Evolutionary conservation across 2,329 filamentous ascomycete species (phyloP), one percentile per base, ranked within the genome.

Genomic region (Capronia coronata): DNA sequence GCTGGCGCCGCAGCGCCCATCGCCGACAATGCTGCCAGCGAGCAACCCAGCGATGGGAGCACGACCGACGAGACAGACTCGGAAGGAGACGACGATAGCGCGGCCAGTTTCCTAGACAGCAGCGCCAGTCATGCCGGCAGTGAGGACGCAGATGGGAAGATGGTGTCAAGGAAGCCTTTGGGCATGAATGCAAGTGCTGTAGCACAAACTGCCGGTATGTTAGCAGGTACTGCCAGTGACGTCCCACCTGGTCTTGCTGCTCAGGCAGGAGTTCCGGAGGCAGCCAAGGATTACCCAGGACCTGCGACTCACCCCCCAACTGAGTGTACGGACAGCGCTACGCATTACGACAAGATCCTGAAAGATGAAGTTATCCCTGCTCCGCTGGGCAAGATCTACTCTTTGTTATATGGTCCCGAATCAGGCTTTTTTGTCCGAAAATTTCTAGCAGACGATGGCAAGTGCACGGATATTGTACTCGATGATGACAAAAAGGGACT

Each of bases 361-460:
- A 90, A 85, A 40, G 91, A 98, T 65, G 91, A 95, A 37, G 73
- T 85, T 2, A 84, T 98, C 43, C 77, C 84, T 0, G 93, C 91
- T 1, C 93, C 93, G 0, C 72, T 98, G 1, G 93, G 93, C 46
- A 94, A 95, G 65, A 82, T 97, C 23, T 98, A 94, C 67, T 85
- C 81, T 55, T 71, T 95, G 49, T 77, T 95, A 59, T 98, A 96
- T 62, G 93, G 94, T 0, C 79, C 86, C 2, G 78, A 76, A 1
- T 96, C 90, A 1, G 78, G 81, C 3, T 71, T 77, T 0, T 98
- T 90, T 70, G 89, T 98, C 80, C 75, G 78, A 10, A 93, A 88
- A 62, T 97, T 88, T 77, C 74, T 98, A 38, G 76, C 86, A 0
- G 82, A 82, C 18, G 88, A 96, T 49, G 52, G 56, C 49, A 97